phyloP scores from a whole-genome alignment of 495 filamentous ascomycete genomes.

The Penicillium ucsense region DNA sequence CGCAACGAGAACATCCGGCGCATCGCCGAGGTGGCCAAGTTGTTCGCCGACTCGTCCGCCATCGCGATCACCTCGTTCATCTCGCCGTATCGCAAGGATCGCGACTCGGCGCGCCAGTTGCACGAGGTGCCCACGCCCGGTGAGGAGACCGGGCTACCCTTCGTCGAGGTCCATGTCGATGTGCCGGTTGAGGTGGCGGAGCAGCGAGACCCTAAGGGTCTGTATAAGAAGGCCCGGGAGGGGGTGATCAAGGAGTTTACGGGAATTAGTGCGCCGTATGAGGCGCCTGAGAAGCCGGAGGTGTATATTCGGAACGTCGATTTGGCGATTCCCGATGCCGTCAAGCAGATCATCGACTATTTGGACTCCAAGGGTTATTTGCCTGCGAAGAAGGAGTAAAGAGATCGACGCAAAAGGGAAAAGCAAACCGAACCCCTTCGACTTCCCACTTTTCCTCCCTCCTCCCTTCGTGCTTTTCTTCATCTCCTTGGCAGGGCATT shows the following conservation, averaged over 20 bases:
- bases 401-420: background rate
- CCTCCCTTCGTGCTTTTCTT: too few species aligned
- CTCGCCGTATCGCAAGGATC: constrained; percentile 82
- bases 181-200: constrained; percentile 85
- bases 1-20: constrained; percentile 95
- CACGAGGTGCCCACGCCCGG: constrained; percentile 49
- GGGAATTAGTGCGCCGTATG: constrained; percentile 84
- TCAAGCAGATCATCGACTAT: constrained; percentile 71
- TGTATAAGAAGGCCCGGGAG: constrained; percentile 92
- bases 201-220: constrained; percentile 86
- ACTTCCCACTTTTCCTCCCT: too few species aligned
- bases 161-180: constrained; percentile 90
- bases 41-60: constrained; percentile 83
- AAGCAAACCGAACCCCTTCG: too few species aligned
- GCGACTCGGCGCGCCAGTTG: constrained; percentile 67
- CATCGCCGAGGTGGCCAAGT: constrained; percentile 91
- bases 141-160: constrained; percentile 55
- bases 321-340: constrained; percentile 74
- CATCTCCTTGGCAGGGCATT: too few species aligned
- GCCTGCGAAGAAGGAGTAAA: constrained; percentile 38
- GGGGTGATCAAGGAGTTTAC: constrained; percentile 97
- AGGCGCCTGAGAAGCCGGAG: constrained; percentile 78
- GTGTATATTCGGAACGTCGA: constrained; percentile 71
- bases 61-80: constrained; percentile 95
- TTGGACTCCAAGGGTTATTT: constrained; percentile 57